Evolutionary conservation across 2,329 filamentous ascomycete genomes (phyloP), one percentile per base, ranked within the genome.

Genomic region (Neophaeococcomyces aloes): DNA sequence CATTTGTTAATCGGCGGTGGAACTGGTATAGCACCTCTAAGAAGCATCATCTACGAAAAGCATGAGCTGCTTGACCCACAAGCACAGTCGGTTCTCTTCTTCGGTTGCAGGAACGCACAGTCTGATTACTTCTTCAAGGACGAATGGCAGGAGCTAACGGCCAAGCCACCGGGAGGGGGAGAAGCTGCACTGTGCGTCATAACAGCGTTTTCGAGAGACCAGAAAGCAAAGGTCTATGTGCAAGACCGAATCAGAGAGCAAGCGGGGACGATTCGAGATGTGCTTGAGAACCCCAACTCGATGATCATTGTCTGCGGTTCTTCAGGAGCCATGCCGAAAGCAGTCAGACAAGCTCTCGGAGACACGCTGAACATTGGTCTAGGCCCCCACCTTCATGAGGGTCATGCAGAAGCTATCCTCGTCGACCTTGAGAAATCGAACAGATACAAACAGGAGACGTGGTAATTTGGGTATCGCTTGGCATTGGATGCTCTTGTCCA

Each of bases 101-200:
- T 86, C 53, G 91, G 91, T 8, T 86, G 84, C 51, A 79, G 91
- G 25, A 93, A 85, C 55, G 65, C 69, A 8, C 56, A 66, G 0
- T 75, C 81, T 0, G 91, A 98, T 60, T 95, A 77, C 63, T 88
- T 87, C 65, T 98, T 91, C 60, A 62, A 69, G 4, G 62, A 79
- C 0, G 88, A 96, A 49, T 95, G 87, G 87, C 34, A 44, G 4
- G 29, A 19, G 2, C 15, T 21, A 2, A 21, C 38, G 2, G 8
- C 14, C 11, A 14, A 17, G 5, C 15, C 37, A 15, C 1, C 32
- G 8, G 25, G 51, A 5, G 10, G 61, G 5, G 50, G 58, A 1
- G 46, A 61, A 1, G 61, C 70, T 1, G 61, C 65, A 1, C 61
- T 84, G 4, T 63, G 69, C 5, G 70, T 83, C 2, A 65, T 73